A percentile compares a stretch with the other conserved stretches of the same genome.
These are phyloP conservation scores for Rhizoclosmatium sp. DNA, from an alignment of 192 early-diverging fungal genomes.

Conservation along the genomic window DNA sequence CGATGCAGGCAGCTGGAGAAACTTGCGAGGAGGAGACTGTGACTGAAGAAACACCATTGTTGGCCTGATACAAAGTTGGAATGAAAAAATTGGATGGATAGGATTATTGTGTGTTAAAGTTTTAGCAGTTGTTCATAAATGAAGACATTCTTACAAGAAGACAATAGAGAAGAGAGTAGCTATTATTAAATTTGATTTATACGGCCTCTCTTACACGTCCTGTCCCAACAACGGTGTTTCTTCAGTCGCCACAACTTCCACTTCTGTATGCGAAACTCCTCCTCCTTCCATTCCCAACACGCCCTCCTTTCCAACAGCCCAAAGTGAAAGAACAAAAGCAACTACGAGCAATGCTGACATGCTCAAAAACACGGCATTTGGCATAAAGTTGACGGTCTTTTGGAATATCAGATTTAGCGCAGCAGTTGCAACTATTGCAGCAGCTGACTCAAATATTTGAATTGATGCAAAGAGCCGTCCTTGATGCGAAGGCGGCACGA, in stretches of 20 bases:
- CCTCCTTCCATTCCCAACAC: conserved; percentile 3
- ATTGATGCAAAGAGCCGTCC: conserved; percentile 18
- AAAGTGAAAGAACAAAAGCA: neutral
- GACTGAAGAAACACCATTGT: conserved; percentile 7
- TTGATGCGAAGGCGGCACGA: conserved; percentile 22
- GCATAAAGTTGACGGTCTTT: conserved; percentile 3
- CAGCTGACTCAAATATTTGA: conserved; percentile 19
- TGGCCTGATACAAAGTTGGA: neutral
- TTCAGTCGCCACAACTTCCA: neutral
- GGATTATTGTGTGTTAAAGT: too few species aligned
- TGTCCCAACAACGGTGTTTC: neutral
- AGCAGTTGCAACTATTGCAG: neutral
- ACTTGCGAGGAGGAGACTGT: neutral
- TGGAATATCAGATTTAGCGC: conserved; percentile 20
- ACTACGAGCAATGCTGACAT: conserved; percentile 7
- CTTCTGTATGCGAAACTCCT: neutral
- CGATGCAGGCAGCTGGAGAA: neutral
- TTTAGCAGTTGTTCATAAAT: too few species aligned
- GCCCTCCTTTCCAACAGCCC: neutral
- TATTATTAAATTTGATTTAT: too few species aligned
- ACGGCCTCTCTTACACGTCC: too few species aligned
- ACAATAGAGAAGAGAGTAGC: too few species aligned
- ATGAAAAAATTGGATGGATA: too few species aligned
- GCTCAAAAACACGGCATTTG: conserved; percentile 19
- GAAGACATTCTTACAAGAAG: too few species aligned